Conservation (phyloP, 2,329 filamentous ascomycete genomes). For the Nemania sp. region DNA sequence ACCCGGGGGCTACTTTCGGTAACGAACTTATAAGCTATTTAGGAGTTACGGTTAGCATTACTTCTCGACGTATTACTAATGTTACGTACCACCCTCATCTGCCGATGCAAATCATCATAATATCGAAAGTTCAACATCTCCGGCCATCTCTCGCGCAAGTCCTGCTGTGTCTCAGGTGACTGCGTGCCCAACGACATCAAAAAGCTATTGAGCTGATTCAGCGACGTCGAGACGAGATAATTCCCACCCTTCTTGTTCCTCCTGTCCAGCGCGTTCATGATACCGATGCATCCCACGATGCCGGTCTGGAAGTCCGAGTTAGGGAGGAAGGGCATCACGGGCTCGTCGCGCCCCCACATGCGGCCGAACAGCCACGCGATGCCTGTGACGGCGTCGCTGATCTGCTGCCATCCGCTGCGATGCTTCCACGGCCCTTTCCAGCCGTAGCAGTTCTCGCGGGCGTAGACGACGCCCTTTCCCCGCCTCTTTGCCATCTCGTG, state of each 20-base stretch:
- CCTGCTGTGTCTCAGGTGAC: slow-evolving; percentile 42
- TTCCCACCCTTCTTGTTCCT: slow-evolving; percentile 45
- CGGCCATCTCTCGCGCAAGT: slow-evolving; percentile 45
- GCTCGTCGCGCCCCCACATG: slow-evolving; percentile 49
- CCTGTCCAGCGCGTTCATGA: slow-evolving; percentile 47
- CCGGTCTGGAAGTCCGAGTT: slow-evolving; percentile 51
- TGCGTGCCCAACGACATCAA: slow-evolving; percentile 49
- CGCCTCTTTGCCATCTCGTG: slow-evolving; percentile 45
- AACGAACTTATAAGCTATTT: slow-evolving; percentile 41
- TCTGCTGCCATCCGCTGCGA: slow-evolving; percentile 53
- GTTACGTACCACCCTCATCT: slow-evolving; percentile 48
- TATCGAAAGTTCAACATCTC: slow-evolving; percentile 45
- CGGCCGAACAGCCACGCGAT: slow-evolving; percentile 48
- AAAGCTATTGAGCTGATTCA: slow-evolving; percentile 51
- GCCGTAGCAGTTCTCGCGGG: slow-evolving; percentile 54
- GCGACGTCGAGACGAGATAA: slow-evolving; percentile 50
- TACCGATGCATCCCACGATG: slow-evolving; percentile 47
- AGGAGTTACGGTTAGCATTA: slow-evolving; percentile 24
- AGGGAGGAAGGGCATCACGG: slow-evolving; percentile 49
- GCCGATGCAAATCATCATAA: slow-evolving; percentile 51
- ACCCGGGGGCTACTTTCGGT: slow-evolving; percentile 43
- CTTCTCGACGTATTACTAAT: neutral
- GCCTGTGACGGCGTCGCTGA: slow-evolving; percentile 49
- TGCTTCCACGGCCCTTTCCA: slow-evolving; percentile 51
- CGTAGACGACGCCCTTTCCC: slow-evolving; percentile 50